Evolutionary conservation across 306 rosid genomes (phyloP).

Genomic region (Malus domestica): ASM211411v1 NC_041798.1:22835501-22836000

Average conservation of each 20-base stretch:
- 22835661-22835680: neutral
- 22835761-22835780: neutral
- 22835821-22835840: neutral
- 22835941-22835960: neutral
- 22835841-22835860: neutral
- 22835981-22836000: neutral
- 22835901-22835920: neutral
- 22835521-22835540: neutral
- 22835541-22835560: neutral
- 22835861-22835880: neutral
- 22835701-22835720: neutral
- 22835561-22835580: neutral
- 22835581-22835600: neutral
- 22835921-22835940: neutral
- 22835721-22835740: neutral
- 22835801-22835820: neutral
- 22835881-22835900: neutral
- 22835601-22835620: too few relatives aligned
- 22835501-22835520: neutral
- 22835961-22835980: neutral
- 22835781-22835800: neutral
- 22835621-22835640: neutral
- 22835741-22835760: neutral
- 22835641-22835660: neutral
- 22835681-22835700: neutral